Evolutionary conservation across 2,329 filamentous ascomycete genomes (phyloP).

Genomic region (Pleomassaria siparia): DNA sequence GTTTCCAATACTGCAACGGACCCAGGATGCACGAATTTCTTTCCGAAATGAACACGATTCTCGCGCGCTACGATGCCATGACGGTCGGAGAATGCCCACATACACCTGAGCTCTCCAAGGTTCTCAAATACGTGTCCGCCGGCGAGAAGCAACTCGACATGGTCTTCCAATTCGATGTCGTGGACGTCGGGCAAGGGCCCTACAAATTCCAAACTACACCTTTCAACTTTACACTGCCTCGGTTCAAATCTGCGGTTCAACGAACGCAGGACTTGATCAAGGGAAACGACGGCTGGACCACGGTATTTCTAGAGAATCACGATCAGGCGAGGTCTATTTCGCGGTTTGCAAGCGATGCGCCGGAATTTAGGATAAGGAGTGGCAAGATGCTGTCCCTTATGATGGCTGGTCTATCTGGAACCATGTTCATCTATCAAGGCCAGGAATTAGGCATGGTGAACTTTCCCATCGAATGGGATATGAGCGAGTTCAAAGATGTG

Average conservation of each 20-base stretch:
- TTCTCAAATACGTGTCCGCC: constrained; percentile 62
- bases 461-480: constrained; percentile 46
- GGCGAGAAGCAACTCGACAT: constrained; percentile 64
- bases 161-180: constrained; percentile 60
- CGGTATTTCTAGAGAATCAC: constrained; percentile 57
- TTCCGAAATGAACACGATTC: constrained; percentile 62
- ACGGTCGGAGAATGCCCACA: constrained; percentile 70
- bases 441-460: constrained; percentile 57
- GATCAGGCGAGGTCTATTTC: constrained; percentile 55
- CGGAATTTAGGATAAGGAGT: constrained; percentile 48
- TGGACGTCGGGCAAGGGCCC: constrained; percentile 39
- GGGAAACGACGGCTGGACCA: constrained; percentile 48
- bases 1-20: constrained; percentile 65
- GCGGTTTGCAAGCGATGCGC: constrained; percentile 52
- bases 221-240: constrained; percentile 32
- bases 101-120: constrained; percentile 60
- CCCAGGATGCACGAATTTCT: constrained; percentile 70
- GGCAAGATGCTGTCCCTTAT: constrained; percentile 53
- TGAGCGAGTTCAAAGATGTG: constrained; percentile 54
- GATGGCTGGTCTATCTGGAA: constrained; percentile 52
- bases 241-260: constrained; percentile 35
- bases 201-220: constrained; percentile 41
- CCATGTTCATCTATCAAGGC: constrained; percentile 54
- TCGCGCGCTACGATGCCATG: constrained; percentile 64
- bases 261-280: constrained; percentile 35